Conservation (phyloP, 2,329 filamentous ascomycete genomes). For the Aspergillus latus region DNA sequence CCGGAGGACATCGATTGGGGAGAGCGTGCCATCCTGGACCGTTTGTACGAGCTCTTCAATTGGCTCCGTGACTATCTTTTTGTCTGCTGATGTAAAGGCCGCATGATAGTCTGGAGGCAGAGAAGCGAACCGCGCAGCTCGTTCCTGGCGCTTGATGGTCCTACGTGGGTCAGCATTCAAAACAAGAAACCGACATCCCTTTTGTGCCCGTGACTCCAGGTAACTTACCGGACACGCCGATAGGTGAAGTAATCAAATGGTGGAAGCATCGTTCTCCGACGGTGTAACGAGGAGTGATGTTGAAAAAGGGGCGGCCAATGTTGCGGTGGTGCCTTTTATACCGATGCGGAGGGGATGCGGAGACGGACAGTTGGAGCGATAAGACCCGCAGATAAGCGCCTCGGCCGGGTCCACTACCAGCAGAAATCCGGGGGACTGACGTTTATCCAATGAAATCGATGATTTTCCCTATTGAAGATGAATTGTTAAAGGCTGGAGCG, state of each 20-base stretch:
- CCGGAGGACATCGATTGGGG: conserved; percentile 71
- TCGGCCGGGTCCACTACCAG: not conserved
- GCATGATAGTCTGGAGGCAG: conserved; percentile 66
- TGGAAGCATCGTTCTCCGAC: conserved; percentile 43
- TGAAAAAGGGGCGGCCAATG: not conserved
- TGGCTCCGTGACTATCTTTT: conserved; percentile 66
- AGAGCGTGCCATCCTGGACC: conserved; percentile 67
- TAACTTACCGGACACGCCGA: conserved; percentile 65
- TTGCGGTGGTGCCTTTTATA: conserved; percentile 18
- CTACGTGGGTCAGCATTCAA: conserved; percentile 46
- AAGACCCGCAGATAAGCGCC: conserved; percentile 28
- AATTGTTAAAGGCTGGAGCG: no score
- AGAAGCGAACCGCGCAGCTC: conserved; percentile 65
- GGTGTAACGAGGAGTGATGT: not conserved
- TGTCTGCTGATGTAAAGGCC: conserved; percentile 64
- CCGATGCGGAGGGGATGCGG: conserved; percentile 13
- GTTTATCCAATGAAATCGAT: not conserved
- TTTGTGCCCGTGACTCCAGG: not conserved
- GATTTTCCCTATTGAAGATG: no score
- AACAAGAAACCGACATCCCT: not conserved
- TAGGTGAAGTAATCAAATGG: conserved; percentile 70
- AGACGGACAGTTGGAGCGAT: conserved; percentile 24
- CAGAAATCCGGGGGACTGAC: not conserved
- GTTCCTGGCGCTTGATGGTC: conserved; percentile 75
- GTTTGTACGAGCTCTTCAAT: conserved; percentile 76